Percentiles rank a stretch among this genome's conserved stretches.
phyloP scores from a whole-genome alignment of 2,329 filamentous ascomycete genomes.

The Magnaporthiopsis incrustans region DNA sequence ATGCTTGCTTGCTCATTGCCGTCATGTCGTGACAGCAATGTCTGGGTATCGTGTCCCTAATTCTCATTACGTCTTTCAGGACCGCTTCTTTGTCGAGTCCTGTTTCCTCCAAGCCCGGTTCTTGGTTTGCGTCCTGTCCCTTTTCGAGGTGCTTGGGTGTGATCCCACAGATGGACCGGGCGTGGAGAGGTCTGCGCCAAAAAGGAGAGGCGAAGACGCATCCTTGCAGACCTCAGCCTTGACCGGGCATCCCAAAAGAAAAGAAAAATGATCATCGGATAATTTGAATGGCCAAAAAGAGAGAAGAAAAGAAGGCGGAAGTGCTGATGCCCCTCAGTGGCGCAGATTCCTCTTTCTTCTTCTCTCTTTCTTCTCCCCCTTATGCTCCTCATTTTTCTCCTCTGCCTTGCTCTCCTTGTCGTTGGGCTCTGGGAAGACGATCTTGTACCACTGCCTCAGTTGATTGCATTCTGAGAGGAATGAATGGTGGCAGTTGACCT shows the following conservation, averaged over 20 bases:
- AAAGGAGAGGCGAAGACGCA: background rate
- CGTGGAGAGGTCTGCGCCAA: background rate
- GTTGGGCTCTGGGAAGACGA: background rate
- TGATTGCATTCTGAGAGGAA: slow-evolving; percentile 9
- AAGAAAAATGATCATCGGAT: background rate
- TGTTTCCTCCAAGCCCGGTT: background rate
- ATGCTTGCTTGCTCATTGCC: background rate
- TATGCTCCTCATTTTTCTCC: background rate
- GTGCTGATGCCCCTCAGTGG: background rate
- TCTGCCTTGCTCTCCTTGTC: background rate
- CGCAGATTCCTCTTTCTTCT: background rate
- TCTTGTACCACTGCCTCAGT: background rate
- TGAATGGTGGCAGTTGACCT: slow-evolving; percentile 19
- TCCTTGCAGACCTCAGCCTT: background rate
- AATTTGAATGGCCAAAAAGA: background rate
- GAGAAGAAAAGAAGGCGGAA: background rate
- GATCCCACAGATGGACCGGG: background rate
- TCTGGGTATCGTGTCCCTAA: background rate
- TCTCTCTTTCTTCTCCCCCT: background rate
- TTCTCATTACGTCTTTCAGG: background rate
- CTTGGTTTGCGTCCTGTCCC: background rate
- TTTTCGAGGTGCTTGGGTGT: background rate
- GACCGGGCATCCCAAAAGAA: background rate
- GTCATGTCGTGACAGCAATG: background rate
- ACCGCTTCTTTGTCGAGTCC: too few species aligned